Base-by-base conservation (phyloP, 768 basidiomycete species). In the Clathrus columnatus region DNA sequence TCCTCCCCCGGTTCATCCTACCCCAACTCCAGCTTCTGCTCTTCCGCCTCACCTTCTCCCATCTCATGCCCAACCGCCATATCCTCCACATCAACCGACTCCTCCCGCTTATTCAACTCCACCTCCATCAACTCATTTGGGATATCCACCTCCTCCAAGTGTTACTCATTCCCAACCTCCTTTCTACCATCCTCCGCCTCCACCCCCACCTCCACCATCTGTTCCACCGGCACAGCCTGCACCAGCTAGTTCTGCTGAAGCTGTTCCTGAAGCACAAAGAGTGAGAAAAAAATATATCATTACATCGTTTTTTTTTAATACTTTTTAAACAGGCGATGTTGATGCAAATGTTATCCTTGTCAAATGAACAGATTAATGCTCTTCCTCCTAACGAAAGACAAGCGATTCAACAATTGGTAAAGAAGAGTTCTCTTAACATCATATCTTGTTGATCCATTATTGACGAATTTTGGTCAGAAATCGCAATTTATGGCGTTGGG, bases 281-380 rank as follows among this genome's bases (percentile, higher is more conserved):
- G 71, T 78, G 59, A 55, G 70, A 59, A 21, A 18, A 5, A 21
- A 18, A 5, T 32, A 27, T 56, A 48, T 46, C 43, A 47, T 55
- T 68, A 70, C 53, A 59, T 29, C 54, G 36, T 53, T 48, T 32
- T 18, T 36, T 23, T 47, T 57, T 43, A 26, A 57, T 49, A 52
- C 60, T 60, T 49, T 49, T n/a, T 41, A 48, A 36, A 50, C 61
- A 87, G 88, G 77, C 79, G 29, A 87, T 95, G 83, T 66, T 96
- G 51, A 77, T 91, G 69, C 91, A 93, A 71, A 92, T 97, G 0
- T 71, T 97, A 28, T 79, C 75, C 58, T 68, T 97, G 65, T 85
- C 86, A 1, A 83, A 75, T 46, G 91, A 88, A 45, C 91, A 95
- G 67, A 87, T 97, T 59, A 83, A 83, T 47, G 79, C 79, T 7